A percentile compares a stretch with the other conserved stretches of the same genome.
These are phyloP conservation scores for Hymenoscyphus infarciens DNA, from an alignment of 2,329 filamentous ascomycete species.

Conservation along the genomic window DNA sequence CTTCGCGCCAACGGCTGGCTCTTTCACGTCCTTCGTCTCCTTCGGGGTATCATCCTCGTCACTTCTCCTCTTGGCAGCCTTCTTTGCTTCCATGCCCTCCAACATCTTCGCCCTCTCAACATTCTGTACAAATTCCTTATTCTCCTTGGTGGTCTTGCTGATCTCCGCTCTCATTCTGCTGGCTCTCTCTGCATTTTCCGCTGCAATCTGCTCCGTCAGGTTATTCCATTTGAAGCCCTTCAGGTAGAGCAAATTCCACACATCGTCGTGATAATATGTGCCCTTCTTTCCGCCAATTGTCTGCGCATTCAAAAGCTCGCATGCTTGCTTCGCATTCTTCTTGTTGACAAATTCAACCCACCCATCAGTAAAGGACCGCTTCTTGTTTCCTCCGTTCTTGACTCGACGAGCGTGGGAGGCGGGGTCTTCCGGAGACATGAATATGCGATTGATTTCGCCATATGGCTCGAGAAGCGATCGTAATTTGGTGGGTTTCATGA, in stretches of 20 bases:
- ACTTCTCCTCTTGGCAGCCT: slow-evolving; percentile 44
- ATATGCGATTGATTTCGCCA: slow-evolving; percentile 72
- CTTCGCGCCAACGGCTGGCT: slow-evolving; percentile 19
- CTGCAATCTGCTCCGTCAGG: slow-evolving; percentile 72
- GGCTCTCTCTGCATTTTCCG: slow-evolving; percentile 75
- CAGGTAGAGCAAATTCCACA: slow-evolving; percentile 81
- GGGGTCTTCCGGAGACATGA: slow-evolving; percentile 73
- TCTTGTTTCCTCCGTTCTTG: slow-evolving; percentile 75
- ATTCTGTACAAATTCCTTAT: slow-evolving; percentile 76
- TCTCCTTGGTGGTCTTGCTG: slow-evolving; percentile 70
- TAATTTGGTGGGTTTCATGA: slow-evolving; percentile 80
- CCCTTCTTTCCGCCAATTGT: slow-evolving; percentile 83
- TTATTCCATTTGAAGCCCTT: slow-evolving; percentile 79
- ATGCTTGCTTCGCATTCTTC: slow-evolving; percentile 71
- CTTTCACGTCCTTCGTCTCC: slow-evolving; percentile 20
- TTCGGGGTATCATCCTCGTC: slow-evolving; percentile 33
- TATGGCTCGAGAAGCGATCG: slow-evolving; percentile 72
- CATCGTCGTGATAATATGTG: slow-evolving; percentile 77
- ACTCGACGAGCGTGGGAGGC: slow-evolving; percentile 63
- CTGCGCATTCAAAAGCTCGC: slow-evolving; percentile 71
- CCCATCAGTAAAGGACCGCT: slow-evolving; percentile 75
- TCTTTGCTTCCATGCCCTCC: slow-evolving; percentile 66
- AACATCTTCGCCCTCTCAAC: slow-evolving; percentile 77
- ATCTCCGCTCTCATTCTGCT: slow-evolving; percentile 77
- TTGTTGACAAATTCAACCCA: slow-evolving; percentile 83